These are phyloP conservation scores for Arthrocladium fulminans DNA, from an alignment of 2,329 filamentous ascomycete species.

Conservation along the genomic window DNA sequence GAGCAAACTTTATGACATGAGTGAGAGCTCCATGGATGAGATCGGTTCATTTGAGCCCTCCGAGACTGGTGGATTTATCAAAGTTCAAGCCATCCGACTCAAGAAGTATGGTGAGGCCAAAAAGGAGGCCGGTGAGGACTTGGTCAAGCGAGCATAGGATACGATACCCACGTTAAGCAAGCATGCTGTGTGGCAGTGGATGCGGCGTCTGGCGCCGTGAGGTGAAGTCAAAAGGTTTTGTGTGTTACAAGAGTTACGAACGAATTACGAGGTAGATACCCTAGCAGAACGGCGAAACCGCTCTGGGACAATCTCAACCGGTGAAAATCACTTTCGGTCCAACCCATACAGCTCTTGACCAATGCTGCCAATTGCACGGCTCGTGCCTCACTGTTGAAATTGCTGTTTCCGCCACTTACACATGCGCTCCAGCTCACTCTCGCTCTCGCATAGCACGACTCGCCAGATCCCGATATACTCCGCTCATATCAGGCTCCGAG, in stretches of 20 bases:
- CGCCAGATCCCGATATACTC: background rate
- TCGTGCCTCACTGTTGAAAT: too few species aligned
- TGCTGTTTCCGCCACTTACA: too few species aligned
- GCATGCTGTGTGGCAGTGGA: background rate
- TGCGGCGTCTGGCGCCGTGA: background rate
- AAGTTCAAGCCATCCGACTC: slow-evolving; percentile 30
- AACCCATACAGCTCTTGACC: too few species aligned
- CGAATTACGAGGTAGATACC: background rate
- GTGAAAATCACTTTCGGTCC: too few species aligned
- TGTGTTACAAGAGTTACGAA: background rate
- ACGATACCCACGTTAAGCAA: background rate
- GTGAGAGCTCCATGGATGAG: slow-evolving; percentile 61
- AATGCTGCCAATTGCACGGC: too few species aligned
- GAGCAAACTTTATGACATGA: slow-evolving; percentile 60
- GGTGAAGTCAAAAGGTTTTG: background rate
- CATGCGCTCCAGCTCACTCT: background rate
- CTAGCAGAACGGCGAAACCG: too few species aligned
- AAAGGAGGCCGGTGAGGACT: slow-evolving; percentile 25
- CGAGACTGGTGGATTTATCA: slow-evolving; percentile 57
- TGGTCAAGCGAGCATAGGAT: slow-evolving; percentile 6
- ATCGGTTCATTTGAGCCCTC: slow-evolving; percentile 58
- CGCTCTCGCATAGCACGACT: background rate
- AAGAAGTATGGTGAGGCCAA: slow-evolving; percentile 39
- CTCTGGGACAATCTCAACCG: too few species aligned
- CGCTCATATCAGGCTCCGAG: background rate